Evolutionary conservation across 2,329 filamentous ascomycete species (phyloP).

Genomic region (Gnomoniopsis smithogilvyi): DNA sequence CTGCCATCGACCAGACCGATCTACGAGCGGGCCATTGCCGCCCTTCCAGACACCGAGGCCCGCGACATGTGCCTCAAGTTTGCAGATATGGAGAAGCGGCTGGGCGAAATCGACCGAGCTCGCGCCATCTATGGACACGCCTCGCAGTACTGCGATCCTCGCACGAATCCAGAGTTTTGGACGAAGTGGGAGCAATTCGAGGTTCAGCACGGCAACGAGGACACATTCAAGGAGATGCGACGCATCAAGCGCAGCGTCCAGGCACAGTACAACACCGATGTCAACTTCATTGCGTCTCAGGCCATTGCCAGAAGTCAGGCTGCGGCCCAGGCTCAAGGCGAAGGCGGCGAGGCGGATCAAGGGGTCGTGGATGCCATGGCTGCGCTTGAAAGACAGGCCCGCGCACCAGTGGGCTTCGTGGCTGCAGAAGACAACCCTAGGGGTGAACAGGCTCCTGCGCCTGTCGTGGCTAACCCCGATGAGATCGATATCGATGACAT

Average conservation of each 20-base stretch:
- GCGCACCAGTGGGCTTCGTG: slow-evolving; percentile 87
- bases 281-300: slow-evolving; percentile 97
- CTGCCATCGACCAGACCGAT: slow-evolving; percentile 91
- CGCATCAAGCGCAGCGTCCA: slow-evolving; percentile 96
- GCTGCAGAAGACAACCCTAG: slow-evolving; percentile 74
- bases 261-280: slow-evolving; percentile 97
- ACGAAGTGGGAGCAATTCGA: slow-evolving; percentile 96
- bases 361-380: slow-evolving; percentile 80
- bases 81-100: slow-evolving; percentile 60
- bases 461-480: slow-evolving; percentile 69
- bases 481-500: slow-evolving; percentile 77
- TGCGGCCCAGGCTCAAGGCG: slow-evolving; percentile 42
- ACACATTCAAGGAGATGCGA: slow-evolving; percentile 99
- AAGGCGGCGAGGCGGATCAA: slow-evolving; percentile 39
- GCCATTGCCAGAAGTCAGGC: slow-evolving; percentile 79
- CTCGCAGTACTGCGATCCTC: slow-evolving; percentile 94
- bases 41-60: slow-evolving; percentile 88
- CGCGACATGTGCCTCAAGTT: slow-evolving; percentile 99
- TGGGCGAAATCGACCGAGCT: slow-evolving; percentile 76
- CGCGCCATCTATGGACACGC: slow-evolving; percentile 95
- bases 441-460: slow-evolving; percentile 41
- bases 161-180: slow-evolving; percentile 90
- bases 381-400: slow-evolving; percentile 81
- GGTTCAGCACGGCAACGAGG: slow-evolving; percentile 96
- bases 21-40: slow-evolving; percentile 92